Base-by-base conservation (phyloP, 2,329 filamentous ascomycete species). In the Sporothrix curviconia region DNA sequence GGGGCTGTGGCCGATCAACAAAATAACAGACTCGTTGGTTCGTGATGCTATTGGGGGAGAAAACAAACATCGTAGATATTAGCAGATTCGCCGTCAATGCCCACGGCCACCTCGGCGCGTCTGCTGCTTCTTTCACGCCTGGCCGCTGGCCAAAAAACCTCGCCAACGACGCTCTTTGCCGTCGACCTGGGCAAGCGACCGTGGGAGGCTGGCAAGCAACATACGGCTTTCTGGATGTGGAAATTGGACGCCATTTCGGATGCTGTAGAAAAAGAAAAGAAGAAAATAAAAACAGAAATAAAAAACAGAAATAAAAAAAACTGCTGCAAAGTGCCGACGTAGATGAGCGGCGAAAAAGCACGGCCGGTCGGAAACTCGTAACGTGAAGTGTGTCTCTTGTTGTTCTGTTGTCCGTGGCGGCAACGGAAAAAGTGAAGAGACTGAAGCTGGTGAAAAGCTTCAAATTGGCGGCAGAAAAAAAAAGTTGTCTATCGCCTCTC, bases 191-290 rank as follows among this genome's bases (percentile, higher is more conserved):
- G 83, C 80, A 51, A 85, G 74, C 3, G 83, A 82, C 42, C 77
- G 73, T 11, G 84, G 82, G 46, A 87, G 72, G 8, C 80, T 72
- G 34, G 82, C 80, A 61, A 87, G 72, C 59, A 84, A n/a, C 77
- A 66, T 82, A 85, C n/a, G 84, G 83, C 71, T 78, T n/a, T 78
- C 67, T 85, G 81, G 57, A 86, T 78, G 61, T 80, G 79, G 65
- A 84, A 82, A 62, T 80, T 79, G 44, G 79, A 78, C 63, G 80
- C 76, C 81, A 84, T 84, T 39, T 36, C 64, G 24, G 44, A 25
- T 46, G 44, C 42, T 5, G 32, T 15, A 15, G 24, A 5, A 22
- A 28, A 3, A 8, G 14, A 28, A 42, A 49, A 6, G 43, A 9
- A 5, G 37, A 7, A 32, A 14, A 39, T 36, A 47, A 11, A n/a